Evolutionary conservation across 768 basidiomycete species (phyloP), one percentile per base, ranked within the genome.

Genomic region (Basidioascus undulatus): DNA sequence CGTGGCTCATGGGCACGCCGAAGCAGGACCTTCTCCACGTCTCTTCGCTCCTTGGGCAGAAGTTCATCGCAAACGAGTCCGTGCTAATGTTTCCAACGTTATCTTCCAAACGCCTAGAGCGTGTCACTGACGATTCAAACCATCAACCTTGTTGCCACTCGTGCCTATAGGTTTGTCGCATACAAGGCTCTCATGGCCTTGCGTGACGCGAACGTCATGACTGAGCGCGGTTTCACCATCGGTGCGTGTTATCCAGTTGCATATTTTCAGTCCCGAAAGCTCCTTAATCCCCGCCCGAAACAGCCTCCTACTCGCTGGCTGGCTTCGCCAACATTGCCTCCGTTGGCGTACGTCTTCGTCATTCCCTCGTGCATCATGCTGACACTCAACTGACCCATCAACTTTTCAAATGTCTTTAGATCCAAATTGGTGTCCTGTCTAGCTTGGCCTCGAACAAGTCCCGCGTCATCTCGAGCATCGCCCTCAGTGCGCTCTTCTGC

Each of bases 61-160:
- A 89, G 59, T 66, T 89, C 45, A 65, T 86, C 37, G 81, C 52
- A 42, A 84, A 81, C 53, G 81, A 86, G 56, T 83, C 83, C 50
- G 71, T 72, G 32, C n/a, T n/a, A n/a, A n/a, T n/a, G n/a, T n/a
- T n/a, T n/a, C n/a, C n/a, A n/a, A n/a, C n/a, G n/a, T n/a, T n/a
- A n/a, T n/a, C n/a, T n/a, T n/a, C n/a, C n/a, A n/a, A n/a, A n/a
- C n/a, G n/a, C n/a, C n/a, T n/a, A n/a, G n/a, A n/a, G n/a, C n/a
- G n/a, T n/a, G n/a, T n/a, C n/a, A n/a, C n/a, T 25, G 11, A 40
- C 32, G 11, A 24, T 18, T 31, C 16, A 35, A 11, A 15, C 24
- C 12, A 23, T 33, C 25, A 44, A 27, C 13, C 6, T 11, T 19
- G 35, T 38, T 44, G 31, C 33, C 43, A 37, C 52, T n/a, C n/a